A percentile compares a stretch with the other conserved stretches of the same genome.
These are phyloP conservation scores for Candida ovalis DNA, from an alignment of 805 yeast genomes.

Conservation along the genomic window DNA sequence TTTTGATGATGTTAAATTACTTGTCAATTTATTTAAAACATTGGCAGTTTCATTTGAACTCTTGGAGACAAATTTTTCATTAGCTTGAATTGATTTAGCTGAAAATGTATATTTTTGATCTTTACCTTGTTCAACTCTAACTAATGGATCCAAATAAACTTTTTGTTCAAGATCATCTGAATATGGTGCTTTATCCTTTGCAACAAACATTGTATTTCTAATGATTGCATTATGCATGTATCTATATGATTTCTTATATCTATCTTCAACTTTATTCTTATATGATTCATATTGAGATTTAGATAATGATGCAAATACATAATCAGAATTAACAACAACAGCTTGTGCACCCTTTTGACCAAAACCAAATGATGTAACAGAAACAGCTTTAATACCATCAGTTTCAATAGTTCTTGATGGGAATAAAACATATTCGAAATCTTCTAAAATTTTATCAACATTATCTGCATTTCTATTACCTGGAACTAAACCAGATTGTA, in stretches of 20 bases:
- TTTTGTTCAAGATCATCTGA: slow-evolving; percentile 79
- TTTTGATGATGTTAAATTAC: slow-evolving; percentile 38
- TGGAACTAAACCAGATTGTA: slow-evolving; percentile 91
- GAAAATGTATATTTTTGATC: slow-evolving; percentile 44
- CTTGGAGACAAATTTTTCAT: slow-evolving; percentile 39
- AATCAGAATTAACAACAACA: slow-evolving; percentile 86
- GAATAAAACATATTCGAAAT: slow-evolving; percentile 84
- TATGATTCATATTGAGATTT: slow-evolving; percentile 69
- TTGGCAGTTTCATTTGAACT: slow-evolving; percentile 58
- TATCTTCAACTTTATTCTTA: slow-evolving; percentile 61
- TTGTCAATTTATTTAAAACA: slow-evolving; percentile 54
- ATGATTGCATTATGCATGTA: slow-evolving; percentile 95
- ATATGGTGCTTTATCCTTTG: slow-evolving; percentile 94
- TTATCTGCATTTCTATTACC: slow-evolving; percentile 99
- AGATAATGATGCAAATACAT: slow-evolving; percentile 80
- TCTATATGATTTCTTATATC: slow-evolving; percentile 88
- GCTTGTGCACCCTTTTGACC: slow-evolving; percentile 99
- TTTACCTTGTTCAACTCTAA: slow-evolving; percentile 49
- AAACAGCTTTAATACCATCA: slow-evolving; percentile 95
- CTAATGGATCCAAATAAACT: slow-evolving; percentile 95
- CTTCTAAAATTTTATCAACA: slow-evolving; percentile 77
- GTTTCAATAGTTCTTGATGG: slow-evolving; percentile 93
- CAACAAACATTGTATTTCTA: slow-evolving; percentile 84
- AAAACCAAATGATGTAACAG: slow-evolving; percentile 96
- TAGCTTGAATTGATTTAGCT: slow-evolving; percentile 47